Conservation (phyloP, 306 rosid genomes). For the Begonia masoniana region DNA sequence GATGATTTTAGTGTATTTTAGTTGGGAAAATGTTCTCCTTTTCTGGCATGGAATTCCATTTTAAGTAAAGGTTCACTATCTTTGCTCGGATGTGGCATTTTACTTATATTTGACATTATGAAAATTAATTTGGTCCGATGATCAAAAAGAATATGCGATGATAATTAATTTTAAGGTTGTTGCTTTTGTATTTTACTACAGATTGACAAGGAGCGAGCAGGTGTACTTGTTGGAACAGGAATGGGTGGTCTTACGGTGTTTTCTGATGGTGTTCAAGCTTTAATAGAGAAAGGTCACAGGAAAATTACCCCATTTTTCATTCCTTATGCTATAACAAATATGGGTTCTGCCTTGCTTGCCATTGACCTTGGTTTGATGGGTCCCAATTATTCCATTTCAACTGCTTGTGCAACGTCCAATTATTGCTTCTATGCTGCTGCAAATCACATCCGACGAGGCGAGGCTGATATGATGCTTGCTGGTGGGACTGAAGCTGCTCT, state of each 20-base stretch:
- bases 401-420: constrained; percentile 97
- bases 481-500: constrained; percentile 98
- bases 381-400: constrained; percentile 88
- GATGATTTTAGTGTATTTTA: no score
- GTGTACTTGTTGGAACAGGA: constrained; percentile 90
- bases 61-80: no score
- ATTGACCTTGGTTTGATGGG: constrained; percentile 97
- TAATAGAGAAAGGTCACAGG: constrained; percentile 79
- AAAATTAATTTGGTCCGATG: no score
- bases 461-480: constrained; percentile 93
- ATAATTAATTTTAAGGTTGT: no score
- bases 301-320: constrained; percentile 88
- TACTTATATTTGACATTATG: no score
- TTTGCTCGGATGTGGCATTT: no score
- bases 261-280: constrained; percentile 68
- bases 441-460: constrained; percentile 93
- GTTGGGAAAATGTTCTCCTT: no score
- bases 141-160: no score
- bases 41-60: no score
- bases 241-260: constrained; percentile 93
- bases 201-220: constrained; percentile 79
- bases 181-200: constrained; percentile 12
- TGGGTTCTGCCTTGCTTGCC: constrained; percentile 92
- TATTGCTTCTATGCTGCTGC: constrained; percentile 96
- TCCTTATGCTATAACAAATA: constrained; percentile 90